Conservation (phyloP, 179 eudicot genomes). For the Pouteria campechiana region DNA sequence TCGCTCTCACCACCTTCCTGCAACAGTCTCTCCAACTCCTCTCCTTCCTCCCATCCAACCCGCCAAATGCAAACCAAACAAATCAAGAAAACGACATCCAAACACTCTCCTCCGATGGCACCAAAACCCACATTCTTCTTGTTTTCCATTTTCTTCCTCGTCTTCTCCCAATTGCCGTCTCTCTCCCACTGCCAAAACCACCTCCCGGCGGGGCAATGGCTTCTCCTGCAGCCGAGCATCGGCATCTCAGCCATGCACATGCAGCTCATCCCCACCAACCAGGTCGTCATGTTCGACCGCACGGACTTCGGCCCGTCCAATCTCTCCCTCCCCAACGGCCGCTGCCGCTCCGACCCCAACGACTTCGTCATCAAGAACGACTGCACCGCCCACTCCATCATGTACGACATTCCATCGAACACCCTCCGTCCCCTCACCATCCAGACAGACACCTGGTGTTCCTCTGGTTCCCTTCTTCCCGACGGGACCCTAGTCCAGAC, state of each 20-base stretch:
- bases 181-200: not conserved
- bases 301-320: constrained; percentile 73
- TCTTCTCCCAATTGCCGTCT: too few relatives aligned
- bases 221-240: constrained; percentile 29
- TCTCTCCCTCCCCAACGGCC: constrained; percentile 34
- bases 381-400: constrained; percentile 65
- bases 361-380: constrained; percentile 14
- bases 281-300: constrained; percentile 60
- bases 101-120: too few relatives aligned
- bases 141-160: too few relatives aligned
- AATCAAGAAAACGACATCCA: too few relatives aligned
- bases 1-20: too few relatives aligned
- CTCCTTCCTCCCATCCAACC: too few relatives aligned
- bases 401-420: constrained; percentile 58
- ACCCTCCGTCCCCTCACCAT: constrained; percentile 48
- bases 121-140: too few relatives aligned
- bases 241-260: constrained; percentile 95
- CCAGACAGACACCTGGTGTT: constrained; percentile 65
- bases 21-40: too few relatives aligned
- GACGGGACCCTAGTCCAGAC: constrained; percentile 55
- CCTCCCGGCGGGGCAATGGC: constrained; percentile 30
- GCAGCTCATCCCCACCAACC: constrained; percentile 68
- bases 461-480: constrained; percentile 55
- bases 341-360: constrained; percentile 18
- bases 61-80: too few relatives aligned